A percentile compares a stretch with the other conserved stretches of the same genome.
Conservation (phyloP, 2,329 filamentous ascomycete species). For the Stylonectria norvegica region DNA sequence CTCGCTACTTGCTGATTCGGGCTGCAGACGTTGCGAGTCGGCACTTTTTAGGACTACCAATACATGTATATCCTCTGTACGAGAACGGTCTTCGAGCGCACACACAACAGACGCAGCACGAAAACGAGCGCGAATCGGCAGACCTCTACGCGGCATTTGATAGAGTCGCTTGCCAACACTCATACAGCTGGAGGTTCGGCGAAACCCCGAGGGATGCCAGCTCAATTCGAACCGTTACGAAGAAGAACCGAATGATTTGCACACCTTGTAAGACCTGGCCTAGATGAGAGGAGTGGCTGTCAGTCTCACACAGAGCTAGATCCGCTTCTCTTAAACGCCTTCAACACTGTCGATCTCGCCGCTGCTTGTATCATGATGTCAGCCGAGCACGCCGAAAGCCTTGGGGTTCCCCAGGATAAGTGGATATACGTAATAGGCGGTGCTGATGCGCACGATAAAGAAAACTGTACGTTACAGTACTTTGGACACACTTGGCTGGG, state of each 20-base stretch:
- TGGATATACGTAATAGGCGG: conserved; percentile 65
- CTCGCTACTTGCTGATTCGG: conserved; percentile 1
- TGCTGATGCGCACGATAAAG: conserved; percentile 57
- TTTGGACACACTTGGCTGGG: accelerated
- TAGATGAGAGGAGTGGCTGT: accelerated
- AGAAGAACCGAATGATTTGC: conserved; percentile 65
- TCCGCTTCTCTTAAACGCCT: conserved; percentile 67
- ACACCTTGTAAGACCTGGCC: conserved; percentile 52
- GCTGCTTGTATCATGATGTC: conserved; percentile 60
- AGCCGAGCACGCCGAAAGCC: conserved; percentile 47
- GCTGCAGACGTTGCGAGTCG: conserved; percentile 49
- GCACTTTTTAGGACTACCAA: conserved; percentile 59
- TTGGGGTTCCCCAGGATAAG: conserved; percentile 51
- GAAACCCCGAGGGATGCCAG: conserved; percentile 42
- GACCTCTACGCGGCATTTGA: conserved; percentile 60
- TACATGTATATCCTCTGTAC: conserved; percentile 66
- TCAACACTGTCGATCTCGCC: conserved; percentile 65
- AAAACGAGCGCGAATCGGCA: conserved; percentile 59
- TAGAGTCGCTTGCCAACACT: conserved; percentile 49
- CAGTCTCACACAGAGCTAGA: conserved; percentile 38
- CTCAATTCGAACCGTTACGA: conserved; percentile 50
- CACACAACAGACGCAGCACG: conserved; percentile 47
- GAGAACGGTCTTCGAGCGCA: conserved; percentile 61
- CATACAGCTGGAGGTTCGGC: conserved; percentile 56
- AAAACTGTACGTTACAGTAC: conserved; percentile 40